Percentiles rank a stretch among this genome's conserved stretches.
Conservation (phyloP, 2,329 filamentous ascomycete species). For the Trichoderma harzianum region DNA sequence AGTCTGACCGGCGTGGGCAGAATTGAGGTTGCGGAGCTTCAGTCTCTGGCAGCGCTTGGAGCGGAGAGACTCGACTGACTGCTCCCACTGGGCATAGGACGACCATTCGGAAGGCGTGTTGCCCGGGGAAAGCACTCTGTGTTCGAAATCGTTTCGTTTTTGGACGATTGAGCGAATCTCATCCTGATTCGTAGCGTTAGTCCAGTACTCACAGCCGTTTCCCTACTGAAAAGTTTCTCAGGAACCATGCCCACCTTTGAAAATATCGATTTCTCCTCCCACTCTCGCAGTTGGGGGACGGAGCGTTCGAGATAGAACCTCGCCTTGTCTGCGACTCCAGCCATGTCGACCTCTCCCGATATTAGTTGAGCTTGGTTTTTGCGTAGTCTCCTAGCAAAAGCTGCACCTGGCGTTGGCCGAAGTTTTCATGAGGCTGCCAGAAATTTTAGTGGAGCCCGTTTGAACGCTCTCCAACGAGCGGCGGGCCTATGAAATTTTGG, state of each 20-base stretch:
- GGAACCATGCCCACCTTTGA: constrained; percentile 53
- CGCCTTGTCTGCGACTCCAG: constrained; percentile 85
- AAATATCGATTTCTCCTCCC: constrained; percentile 90
- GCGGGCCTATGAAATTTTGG: neutral
- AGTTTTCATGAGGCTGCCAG: constrained; percentile 26
- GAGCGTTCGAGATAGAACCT: constrained; percentile 92
- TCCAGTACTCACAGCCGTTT: neutral
- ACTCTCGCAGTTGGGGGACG: constrained; percentile 88
- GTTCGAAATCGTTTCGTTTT: constrained; percentile 91
- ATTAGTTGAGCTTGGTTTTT: constrained; percentile 2
- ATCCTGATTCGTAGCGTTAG: constrained; percentile 50
- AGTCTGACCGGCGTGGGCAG: constrained; percentile 69
- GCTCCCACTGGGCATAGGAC: constrained; percentile 73
- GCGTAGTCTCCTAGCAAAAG: neutral
- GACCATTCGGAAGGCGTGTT: constrained; percentile 75
- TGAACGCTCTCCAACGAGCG: neutral
- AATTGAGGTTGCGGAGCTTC: constrained; percentile 64
- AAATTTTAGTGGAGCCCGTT: constrained; percentile 26
- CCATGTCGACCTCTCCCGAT: constrained; percentile 53
- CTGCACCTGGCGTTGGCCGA: constrained; percentile 8
- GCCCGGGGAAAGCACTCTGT: constrained; percentile 80
- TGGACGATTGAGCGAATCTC: constrained; percentile 86
- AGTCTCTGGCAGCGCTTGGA: constrained; percentile 79
- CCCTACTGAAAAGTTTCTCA: neutral
- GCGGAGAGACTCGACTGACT: constrained; percentile 69